Evolutionary conservation across 768 basidiomycete genomes (phyloP), one percentile per base, ranked within the genome.

Genomic region (Leccinum variicolor): DNA sequence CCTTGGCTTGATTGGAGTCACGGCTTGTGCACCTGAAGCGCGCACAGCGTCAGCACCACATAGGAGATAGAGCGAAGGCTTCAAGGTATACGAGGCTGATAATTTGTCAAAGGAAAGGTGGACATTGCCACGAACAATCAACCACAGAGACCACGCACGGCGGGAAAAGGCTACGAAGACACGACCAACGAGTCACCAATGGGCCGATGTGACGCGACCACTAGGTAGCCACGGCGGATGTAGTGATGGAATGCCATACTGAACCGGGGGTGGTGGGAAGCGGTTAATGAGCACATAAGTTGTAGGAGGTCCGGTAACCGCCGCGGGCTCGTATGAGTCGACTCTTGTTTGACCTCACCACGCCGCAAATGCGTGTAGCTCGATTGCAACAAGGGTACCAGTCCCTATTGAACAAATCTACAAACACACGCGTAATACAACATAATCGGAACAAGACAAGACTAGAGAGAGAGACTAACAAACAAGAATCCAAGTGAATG

Each of bases 331-430:
- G 7, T 36, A 17, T 4, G 36, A 10, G 9, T 41, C 39, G 10
- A n/a, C 17, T 19, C n/a, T n/a, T n/a, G 39, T 41, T 41, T 11
- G 39, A 41, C 41, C 11, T 25, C 45, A 46, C 17, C 25, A 8
- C 49, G 6, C 14, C 45, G 10, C 21, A 50, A 51, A 47, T 13
- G 41, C 19, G 47, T 54, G 15, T 29, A 19, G 48, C 28, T 36
- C 14, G 52, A 26, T 39, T n/a, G 23, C 47, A 47, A 53, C 3
- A 39, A 66, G 66, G 66, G 59, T 68, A 61, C 66, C 66, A 48
- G 66, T 66, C 64, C 66, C 66, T 55, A 55, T 57, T 53, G 39
- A 49, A 60, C 52, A 23, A 43, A 49, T 34, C 54, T 63, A 68
- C 66, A 59, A 28, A 60, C 56, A 66, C 25, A 25, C 26, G 39